A percentile compares a stretch with the other conserved stretches of the same genome.
Conservation (phyloP, 2,329 filamentous ascomycete species). For the Claviceps humidiphila region DNA sequence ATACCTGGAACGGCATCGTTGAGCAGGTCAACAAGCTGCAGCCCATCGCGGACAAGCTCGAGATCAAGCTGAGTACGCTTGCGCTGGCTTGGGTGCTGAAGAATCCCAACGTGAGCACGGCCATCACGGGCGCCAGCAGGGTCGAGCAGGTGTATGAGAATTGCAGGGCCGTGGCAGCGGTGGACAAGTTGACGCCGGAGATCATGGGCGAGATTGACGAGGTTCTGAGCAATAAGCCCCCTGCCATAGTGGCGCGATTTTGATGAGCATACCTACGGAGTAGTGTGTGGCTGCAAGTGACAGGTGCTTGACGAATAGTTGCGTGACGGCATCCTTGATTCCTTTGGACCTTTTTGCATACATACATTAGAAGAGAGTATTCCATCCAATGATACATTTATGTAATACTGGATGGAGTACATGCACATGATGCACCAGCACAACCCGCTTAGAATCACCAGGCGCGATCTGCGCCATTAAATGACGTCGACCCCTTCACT, state of each 20-base stretch:
- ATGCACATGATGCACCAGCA: too few relatives aligned
- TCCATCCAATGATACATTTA: too few relatives aligned
- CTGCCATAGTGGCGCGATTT: slow-evolving; percentile 23
- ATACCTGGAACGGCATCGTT: slow-evolving; percentile 41
- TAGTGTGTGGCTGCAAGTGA: too few relatives aligned
- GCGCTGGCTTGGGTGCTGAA: slow-evolving; percentile 50
- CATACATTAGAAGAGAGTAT: not conserved
- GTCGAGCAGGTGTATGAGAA: slow-evolving; percentile 49
- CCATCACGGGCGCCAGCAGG: slow-evolving; percentile 46
- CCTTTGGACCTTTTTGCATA: not conserved
- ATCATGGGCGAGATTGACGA: slow-evolving; percentile 46
- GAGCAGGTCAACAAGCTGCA: slow-evolving; percentile 45
- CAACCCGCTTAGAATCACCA: too few relatives aligned
- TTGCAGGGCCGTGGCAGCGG: slow-evolving; percentile 34
- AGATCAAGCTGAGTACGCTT: slow-evolving; percentile 40
- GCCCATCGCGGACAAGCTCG: slow-evolving; percentile 52
- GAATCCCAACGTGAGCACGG: slow-evolving; percentile 47
- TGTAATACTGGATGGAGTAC: too few relatives aligned
- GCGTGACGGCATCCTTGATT: not conserved
- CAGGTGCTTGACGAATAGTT: too few relatives aligned
- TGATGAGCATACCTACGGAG: slow-evolving; percentile 4
- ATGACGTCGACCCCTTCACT: not conserved
- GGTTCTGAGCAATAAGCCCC: slow-evolving; percentile 45
- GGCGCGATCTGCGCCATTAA: not conserved
- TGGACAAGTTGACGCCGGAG: slow-evolving; percentile 45